Conservation (phyloP, 192 early-diverging fungal genomes). For the Coemansia sp. region DNA sequence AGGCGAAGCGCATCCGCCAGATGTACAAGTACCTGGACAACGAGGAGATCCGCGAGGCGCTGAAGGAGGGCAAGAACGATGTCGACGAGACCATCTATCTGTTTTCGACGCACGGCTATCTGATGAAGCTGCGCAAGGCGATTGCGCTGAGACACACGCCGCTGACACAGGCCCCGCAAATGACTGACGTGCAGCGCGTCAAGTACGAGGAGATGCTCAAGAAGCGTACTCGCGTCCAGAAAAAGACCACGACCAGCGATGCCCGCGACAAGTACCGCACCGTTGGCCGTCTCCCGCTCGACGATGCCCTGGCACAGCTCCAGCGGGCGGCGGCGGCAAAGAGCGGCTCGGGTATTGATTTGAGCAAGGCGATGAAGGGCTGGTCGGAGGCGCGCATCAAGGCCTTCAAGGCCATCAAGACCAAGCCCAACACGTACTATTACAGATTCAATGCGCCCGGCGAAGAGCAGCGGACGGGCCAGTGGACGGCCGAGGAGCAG, state of each 20-base stretch:
- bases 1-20: constrained; percentile 70
- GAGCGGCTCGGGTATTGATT: constrained; percentile 67
- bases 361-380: constrained; percentile 87
- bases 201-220: constrained; percentile 83
- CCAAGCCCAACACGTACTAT: constrained; percentile 96
- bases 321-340: constrained; percentile 51
- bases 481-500: constrained; percentile 86
- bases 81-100: constrained; percentile 90
- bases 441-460: constrained; percentile 97
- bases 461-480: constrained; percentile 88
- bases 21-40: constrained; percentile 73
- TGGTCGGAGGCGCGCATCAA: constrained; percentile 93
- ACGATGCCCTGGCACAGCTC: constrained; percentile 87
- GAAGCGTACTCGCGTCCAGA: constrained; percentile 74
- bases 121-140: constrained; percentile 61
- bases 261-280: constrained; percentile 71
- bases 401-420: constrained; percentile 90
- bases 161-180: constrained; percentile 49
- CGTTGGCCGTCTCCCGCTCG: constrained; percentile 71
- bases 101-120: constrained; percentile 73
- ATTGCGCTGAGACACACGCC: constrained; percentile 66
- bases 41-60: constrained; percentile 83
- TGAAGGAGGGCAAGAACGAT: constrained; percentile 75
- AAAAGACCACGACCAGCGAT: constrained; percentile 76
- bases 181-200: constrained; percentile 81